Conservation (phyloP, 306 rosid species). For the Rosa rugosa region DNA sequence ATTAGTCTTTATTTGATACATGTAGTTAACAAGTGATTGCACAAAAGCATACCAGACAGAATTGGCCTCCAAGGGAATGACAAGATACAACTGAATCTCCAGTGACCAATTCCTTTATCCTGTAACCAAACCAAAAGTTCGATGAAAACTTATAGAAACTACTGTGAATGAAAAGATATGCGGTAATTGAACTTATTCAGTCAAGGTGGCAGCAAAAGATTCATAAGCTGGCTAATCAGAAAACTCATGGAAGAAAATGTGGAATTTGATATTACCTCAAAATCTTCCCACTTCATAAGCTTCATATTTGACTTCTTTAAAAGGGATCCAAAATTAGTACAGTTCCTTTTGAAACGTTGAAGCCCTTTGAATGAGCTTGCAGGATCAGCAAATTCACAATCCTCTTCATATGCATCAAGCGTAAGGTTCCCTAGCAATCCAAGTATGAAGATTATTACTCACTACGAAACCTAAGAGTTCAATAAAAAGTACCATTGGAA, state of each 20-base stretch:
- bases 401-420: conserved; percentile 81
- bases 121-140: conserved; percentile 31
- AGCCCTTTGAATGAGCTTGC: conserved; percentile 95
- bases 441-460: conserved; percentile 4
- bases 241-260: background rate
- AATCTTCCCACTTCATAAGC: conserved; percentile 91
- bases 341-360: conserved; percentile 88
- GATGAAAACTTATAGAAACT: background rate
- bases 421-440: conserved; percentile 70
- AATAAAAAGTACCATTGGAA: background rate
- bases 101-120: conserved; percentile 86
- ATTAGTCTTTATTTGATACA: background rate
- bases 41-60: conserved; percentile 69
- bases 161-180: background rate
- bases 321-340: conserved; percentile 91
- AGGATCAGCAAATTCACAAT: conserved; percentile 94
- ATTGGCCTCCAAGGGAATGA: conserved; percentile 96
- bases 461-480: background rate
- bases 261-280: conserved; percentile 45
- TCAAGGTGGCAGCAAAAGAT: background rate
- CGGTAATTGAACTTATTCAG: background rate
- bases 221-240: too few relatives aligned
- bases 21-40: background rate
- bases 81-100: conserved; percentile 78
- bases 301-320: conserved; percentile 76